phyloP scores from a whole-genome alignment of 306 rosid species.

The Bauhinia variegata region DNA sequence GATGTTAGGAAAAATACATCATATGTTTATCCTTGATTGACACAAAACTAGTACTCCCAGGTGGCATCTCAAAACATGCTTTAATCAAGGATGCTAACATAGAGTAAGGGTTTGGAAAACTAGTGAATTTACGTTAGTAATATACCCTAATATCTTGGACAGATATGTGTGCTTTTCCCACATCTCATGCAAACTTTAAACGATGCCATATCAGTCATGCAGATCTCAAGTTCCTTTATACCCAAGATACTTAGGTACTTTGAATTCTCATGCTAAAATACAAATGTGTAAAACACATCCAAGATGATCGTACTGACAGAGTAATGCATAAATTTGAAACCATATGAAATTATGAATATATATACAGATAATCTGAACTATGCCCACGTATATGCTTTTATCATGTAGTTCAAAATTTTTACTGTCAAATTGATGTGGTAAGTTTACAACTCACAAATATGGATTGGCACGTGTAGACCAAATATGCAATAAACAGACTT shows the following conservation, averaged over 20 bases:
- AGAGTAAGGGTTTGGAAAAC: too few species aligned
- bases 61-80: not conserved
- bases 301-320: slow-evolving; percentile 2
- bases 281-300: not conserved
- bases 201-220: not conserved
- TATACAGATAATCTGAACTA: not conserved
- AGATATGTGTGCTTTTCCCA: not conserved
- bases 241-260: not conserved
- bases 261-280: slow-evolving; percentile 2
- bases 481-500: not conserved
- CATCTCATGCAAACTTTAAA: slow-evolving; percentile 5
- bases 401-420: slow-evolving; percentile 1
- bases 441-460: slow-evolving; percentile 8
- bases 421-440: not conserved
- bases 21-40: slow-evolving; percentile 2
- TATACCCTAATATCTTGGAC: too few species aligned
- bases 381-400: slow-evolving; percentile 1
- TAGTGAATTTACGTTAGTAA: too few species aligned
- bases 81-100: too few species aligned
- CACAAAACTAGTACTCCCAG: slow-evolving; percentile 22
- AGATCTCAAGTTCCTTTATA: slow-evolving; percentile 11
- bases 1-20: slow-evolving; percentile 5
- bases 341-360: slow-evolving; percentile 29
- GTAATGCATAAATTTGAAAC: not conserved
- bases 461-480: slow-evolving; percentile 8